Evolutionary conservation across 331 rosid species (phyloP), one percentile per base, ranked within the genome.

Genomic region (Telfairia occidentalis): DNA sequence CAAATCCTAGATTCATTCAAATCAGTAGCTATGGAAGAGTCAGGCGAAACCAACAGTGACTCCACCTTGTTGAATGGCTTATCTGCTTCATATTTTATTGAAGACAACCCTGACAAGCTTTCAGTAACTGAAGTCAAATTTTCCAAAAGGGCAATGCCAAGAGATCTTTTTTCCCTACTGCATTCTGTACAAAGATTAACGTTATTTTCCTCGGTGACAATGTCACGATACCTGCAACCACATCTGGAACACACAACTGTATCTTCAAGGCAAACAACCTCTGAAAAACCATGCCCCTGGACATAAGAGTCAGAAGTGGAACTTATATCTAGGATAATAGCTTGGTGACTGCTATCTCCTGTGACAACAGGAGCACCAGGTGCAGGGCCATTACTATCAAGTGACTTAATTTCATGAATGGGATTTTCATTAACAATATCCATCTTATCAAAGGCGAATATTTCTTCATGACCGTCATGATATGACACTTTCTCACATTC

Each of bases 381-480:
- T 58, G 58, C 74, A 67, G 78, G 63, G 75, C 43, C 76, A 77
- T n/a, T n/a, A n/a, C 72, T 60, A 77, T 76, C 80, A 61, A 45
- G 77, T 43, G 76, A 67, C 81, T 59, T 38, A 59, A 13, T 76
- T 66, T 48, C 83, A 74, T 82, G 64, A 43, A 73, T 77, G 37
- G 40, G 18, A 43, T 75, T 72, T 81, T 84, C 82, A 60, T 78
- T 48, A 37, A 77, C 85, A 29, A 69, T 79, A 77, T 84, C 89
- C 82, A 79, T 79, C 84, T 82, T 87, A 76, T 87, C 91, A 61
- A 87, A 87, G 53, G 80, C 65, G 78, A 87, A 87, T 50, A 87
- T 53, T 82, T 87, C 97, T 64, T 90, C 95, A 34, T 83, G 86
- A 75, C 75, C 82, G 74, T 87, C 90, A 65, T 84, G 78, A 78